A percentile compares a stretch with the other conserved stretches of the same genome.
Conservation (phyloP, 2,329 filamentous ascomycete species). For the Xylaria sp. region DNA sequence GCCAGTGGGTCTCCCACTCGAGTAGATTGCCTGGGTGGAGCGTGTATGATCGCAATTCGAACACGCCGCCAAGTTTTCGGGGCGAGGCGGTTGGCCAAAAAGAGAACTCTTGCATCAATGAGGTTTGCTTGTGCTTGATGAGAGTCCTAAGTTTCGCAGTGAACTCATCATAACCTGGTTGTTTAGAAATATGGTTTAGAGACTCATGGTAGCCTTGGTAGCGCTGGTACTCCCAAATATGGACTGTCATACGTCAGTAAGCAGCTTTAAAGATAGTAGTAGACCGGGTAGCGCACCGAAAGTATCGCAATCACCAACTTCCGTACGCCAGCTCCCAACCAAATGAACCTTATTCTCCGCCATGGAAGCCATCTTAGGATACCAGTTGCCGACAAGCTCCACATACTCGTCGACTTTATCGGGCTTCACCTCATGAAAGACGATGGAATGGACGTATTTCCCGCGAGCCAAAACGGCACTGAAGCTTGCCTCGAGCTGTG, state of each 20-base stretch:
- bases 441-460: constrained; percentile 98
- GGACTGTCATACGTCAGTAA: constrained; percentile 68
- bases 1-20: constrained; percentile 99
- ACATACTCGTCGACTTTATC: constrained; percentile 97
- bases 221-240: constrained; percentile 99
- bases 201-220: constrained; percentile 97
- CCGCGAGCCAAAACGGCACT: constrained; percentile 93
- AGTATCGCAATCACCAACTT: constrained; percentile 96
- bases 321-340: constrained; percentile 97
- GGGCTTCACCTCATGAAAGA: constrained; percentile 94
- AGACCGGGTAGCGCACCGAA: constrained; percentile 61
- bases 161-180: constrained; percentile 86
- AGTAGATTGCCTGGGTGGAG: constrained; percentile 94
- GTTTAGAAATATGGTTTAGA: constrained; percentile 82
- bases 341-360: constrained; percentile 94
- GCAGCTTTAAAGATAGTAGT: no score
- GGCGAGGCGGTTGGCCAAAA: constrained; percentile 98
- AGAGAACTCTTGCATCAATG: constrained; percentile 98
- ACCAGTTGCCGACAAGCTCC: constrained; percentile 88
- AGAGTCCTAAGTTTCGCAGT: constrained; percentile 86
- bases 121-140: constrained; percentile 85
- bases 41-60: constrained; percentile 96
- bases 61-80: constrained; percentile 88
- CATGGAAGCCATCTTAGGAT: constrained; percentile 85
- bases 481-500: constrained; percentile 95